phyloP scores from a whole-genome alignment of 495 filamentous ascomycete species.

The Usnea hakonensis region DNA sequence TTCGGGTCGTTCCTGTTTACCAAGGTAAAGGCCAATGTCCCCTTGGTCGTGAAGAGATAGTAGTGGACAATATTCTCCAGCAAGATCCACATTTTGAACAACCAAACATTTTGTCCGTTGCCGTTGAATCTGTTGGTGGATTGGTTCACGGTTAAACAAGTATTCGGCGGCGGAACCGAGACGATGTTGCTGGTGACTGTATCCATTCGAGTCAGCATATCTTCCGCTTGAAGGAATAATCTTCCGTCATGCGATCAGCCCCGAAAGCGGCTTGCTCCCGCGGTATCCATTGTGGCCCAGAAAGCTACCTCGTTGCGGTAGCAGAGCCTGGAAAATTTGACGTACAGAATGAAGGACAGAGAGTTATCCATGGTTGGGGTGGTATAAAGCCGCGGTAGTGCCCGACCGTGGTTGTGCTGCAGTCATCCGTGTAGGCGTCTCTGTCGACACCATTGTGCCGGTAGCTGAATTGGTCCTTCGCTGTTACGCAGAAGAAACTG shows the following conservation, averaged over 20 bases:
- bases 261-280: no score
- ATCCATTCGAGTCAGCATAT: no score
- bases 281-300: no score
- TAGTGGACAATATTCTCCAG: background rate
- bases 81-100: background rate
- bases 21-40: background rate
- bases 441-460: background rate
- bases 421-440: background rate
- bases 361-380: background rate
- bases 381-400: background rate
- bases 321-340: no score
- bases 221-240: no score
- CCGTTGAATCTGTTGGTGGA: background rate
- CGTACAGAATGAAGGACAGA: conserved; percentile 3
- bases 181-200: background rate
- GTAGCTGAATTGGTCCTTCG: background rate
- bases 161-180: background rate
- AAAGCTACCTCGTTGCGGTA: no score
- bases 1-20: background rate
- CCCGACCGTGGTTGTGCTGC: background rate
- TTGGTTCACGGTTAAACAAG: background rate
- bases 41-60: background rate
- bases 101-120: background rate
- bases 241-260: no score
- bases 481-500: background rate